Evolutionary conservation across 2,329 filamentous ascomycete genomes (phyloP).

Genomic region (Fusarium equiseti): DNA sequence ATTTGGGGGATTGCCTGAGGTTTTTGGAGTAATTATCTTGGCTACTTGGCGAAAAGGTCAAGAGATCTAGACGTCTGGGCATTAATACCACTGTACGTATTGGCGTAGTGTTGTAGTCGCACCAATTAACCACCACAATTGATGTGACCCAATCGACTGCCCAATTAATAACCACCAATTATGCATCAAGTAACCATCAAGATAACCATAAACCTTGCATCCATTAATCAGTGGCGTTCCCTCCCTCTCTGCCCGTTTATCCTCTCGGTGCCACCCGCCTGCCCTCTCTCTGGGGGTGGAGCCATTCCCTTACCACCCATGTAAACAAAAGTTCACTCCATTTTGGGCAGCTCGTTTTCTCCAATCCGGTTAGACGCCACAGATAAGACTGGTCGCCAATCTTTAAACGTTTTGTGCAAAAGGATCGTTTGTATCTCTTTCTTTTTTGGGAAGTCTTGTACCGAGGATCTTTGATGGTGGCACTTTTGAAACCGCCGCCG

Average conservation of each 20-base stretch:
- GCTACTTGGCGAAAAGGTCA: not conserved
- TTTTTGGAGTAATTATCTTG: not conserved
- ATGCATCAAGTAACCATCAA: conserved; percentile 18
- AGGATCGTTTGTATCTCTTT: conserved; percentile 29
- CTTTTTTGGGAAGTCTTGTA: conserved; percentile 9
- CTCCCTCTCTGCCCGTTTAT: not conserved
- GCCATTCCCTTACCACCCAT: not conserved
- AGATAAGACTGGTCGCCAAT: conserved; percentile 19
- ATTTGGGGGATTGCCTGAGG: not conserved
- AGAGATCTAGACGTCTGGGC: not conserved
- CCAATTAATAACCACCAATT: not conserved
- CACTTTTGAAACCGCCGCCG: not conserved
- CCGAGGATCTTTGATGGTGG: conserved; percentile 1
- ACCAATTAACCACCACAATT: not conserved
- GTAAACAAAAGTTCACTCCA: conserved; percentile 22
- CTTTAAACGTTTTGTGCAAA: not conserved
- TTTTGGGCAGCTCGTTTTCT: conserved; percentile 8
- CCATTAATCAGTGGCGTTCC: conserved; percentile 2
- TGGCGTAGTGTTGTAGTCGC: not conserved
- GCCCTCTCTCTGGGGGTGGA: conserved; percentile 31
- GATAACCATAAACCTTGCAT: conserved; percentile 13
- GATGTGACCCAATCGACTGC: not conserved
- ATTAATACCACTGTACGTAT: not conserved
- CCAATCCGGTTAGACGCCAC: conserved; percentile 2
- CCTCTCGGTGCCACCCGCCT: conserved; percentile 39